Evolutionary conservation across 2,329 filamentous ascomycete species (phyloP).

Genomic region (Ophiostoma angusticollis): DNA sequence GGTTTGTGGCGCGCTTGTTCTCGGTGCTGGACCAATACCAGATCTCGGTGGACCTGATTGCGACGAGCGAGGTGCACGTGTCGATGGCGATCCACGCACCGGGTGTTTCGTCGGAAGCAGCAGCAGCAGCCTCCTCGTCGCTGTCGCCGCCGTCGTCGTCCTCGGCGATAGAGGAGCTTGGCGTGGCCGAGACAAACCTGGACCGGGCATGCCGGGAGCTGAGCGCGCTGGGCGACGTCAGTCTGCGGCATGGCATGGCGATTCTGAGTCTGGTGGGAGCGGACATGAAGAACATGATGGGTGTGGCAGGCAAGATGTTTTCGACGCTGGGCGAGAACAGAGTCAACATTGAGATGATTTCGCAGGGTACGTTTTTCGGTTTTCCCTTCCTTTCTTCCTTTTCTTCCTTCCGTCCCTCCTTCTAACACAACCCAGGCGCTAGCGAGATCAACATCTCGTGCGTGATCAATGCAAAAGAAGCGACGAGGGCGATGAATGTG

Average conservation of each 20-base stretch:
- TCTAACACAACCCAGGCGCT: constrained; percentile 46
- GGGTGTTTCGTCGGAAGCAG: constrained; percentile 34
- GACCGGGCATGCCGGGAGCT: constrained; percentile 43
- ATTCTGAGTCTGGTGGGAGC: constrained; percentile 90
- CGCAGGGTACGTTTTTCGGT: constrained; percentile 55
- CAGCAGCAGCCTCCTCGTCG: neutral
- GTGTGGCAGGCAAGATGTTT: constrained; percentile 90
- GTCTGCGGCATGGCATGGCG: constrained; percentile 82
- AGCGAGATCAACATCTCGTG: constrained; percentile 99
- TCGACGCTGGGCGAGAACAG: constrained; percentile 84
- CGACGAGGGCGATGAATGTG: constrained; percentile 87
- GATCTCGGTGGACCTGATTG: constrained; percentile 90
- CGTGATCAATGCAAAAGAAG: constrained; percentile 84
- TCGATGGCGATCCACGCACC: constrained; percentile 92
- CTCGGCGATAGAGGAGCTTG: too few relatives aligned
- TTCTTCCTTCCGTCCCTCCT: constrained; percentile 2
- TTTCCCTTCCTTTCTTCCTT: neutral
- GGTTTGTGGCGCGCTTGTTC: constrained; percentile 91
- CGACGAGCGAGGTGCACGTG: constrained; percentile 91
- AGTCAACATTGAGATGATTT: constrained; percentile 99
- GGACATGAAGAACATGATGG: constrained; percentile 96
- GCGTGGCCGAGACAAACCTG: constrained; percentile 36
- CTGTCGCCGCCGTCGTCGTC: constrained; percentile 21
- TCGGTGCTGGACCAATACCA: constrained; percentile 75
- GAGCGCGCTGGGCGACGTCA: constrained; percentile 73